Percentiles rank a stretch among this genome's conserved stretches.
phyloP scores from a whole-genome alignment of 257 asterid genomes.

The Solanum dulcamara region DNA sequence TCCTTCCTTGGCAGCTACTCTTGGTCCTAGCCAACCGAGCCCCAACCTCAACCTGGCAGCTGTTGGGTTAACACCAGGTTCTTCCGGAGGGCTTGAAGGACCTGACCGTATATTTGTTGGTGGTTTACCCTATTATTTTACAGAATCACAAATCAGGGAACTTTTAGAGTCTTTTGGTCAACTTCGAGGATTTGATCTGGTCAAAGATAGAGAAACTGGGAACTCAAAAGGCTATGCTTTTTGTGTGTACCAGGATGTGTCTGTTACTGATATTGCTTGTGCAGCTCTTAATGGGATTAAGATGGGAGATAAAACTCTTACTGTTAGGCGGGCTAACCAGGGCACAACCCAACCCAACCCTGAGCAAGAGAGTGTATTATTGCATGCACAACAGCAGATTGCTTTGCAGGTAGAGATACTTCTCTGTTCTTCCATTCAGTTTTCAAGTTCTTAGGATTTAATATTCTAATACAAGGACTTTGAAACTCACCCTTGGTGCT shows the following conservation, averaged over 20 bases:
- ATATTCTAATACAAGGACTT: not conserved
- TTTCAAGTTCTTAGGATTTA: not conserved
- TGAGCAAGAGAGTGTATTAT: constrained; percentile 81
- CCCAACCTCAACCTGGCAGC: constrained; percentile 78
- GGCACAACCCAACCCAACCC: constrained; percentile 80
- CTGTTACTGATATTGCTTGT: constrained; percentile 96
- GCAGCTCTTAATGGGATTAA: constrained; percentile 95
- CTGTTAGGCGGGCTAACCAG: constrained; percentile 92
- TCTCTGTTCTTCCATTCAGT: not conserved
- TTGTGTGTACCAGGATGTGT: constrained; percentile 83
- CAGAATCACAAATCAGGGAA: constrained; percentile 88
- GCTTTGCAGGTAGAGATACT: constrained; percentile 61
- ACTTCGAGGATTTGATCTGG: constrained; percentile 89
- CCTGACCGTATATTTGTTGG: constrained; percentile 95
- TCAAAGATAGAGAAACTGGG: constrained; percentile 93
- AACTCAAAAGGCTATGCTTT: constrained; percentile 98
- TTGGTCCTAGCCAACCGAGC: constrained; percentile 93
- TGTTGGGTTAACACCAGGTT: constrained; percentile 86
- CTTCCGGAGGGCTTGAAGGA: constrained; percentile 92
- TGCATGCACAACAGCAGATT: constrained; percentile 92
- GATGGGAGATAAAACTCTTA: constrained; percentile 95
- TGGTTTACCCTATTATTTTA: constrained; percentile 88
- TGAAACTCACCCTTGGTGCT: not conserved
- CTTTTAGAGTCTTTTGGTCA: constrained; percentile 93
- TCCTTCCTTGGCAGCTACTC: constrained; percentile 90